A percentile compares a stretch with the other conserved stretches of the same genome.
phyloP scores from a whole-genome alignment of 2,329 filamentous ascomycete species.

The Dissoconium aciculare region DNA sequence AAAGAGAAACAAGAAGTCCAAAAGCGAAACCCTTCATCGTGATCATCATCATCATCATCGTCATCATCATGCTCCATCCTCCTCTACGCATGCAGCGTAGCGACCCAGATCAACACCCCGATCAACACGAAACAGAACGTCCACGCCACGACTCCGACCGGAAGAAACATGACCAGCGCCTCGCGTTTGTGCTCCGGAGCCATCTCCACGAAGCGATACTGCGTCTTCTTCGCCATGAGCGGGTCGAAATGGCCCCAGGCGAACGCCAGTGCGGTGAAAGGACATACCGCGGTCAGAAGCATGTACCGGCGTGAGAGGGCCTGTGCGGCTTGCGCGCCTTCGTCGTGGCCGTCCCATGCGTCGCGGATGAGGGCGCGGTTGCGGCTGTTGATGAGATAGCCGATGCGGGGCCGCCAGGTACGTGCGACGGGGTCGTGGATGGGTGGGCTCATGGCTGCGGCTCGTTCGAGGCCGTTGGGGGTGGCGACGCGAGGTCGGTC shows the following conservation, averaged over 20 bases:
- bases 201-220: constrained; percentile 12
- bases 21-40: too few species aligned
- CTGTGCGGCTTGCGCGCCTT: constrained; percentile 7
- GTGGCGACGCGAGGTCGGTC: not conserved
- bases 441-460: not conserved
- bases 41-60: too few species aligned
- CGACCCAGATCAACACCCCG: constrained; percentile 1
- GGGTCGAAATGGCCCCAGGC: constrained; percentile 14
- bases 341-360: not conserved
- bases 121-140: constrained; percentile 5
- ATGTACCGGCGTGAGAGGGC: constrained; percentile 10
- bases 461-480: not conserved
- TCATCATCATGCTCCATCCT: too few species aligned
- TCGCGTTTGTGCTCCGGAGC: constrained; percentile 12
- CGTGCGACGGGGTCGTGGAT: not conserved
- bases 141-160: constrained; percentile 9
- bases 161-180: constrained; percentile 10
- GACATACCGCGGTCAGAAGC: constrained; percentile 7
- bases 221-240: constrained; percentile 9
- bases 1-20: too few species aligned
- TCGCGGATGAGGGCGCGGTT: constrained; percentile 1
- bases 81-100: too few species aligned
- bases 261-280: constrained; percentile 13
- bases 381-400: not conserved
- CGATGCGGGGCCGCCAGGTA: not conserved